phyloP scores from a whole-genome alignment of 805 yeast species.

The Lipomyces yamadae region DNA sequence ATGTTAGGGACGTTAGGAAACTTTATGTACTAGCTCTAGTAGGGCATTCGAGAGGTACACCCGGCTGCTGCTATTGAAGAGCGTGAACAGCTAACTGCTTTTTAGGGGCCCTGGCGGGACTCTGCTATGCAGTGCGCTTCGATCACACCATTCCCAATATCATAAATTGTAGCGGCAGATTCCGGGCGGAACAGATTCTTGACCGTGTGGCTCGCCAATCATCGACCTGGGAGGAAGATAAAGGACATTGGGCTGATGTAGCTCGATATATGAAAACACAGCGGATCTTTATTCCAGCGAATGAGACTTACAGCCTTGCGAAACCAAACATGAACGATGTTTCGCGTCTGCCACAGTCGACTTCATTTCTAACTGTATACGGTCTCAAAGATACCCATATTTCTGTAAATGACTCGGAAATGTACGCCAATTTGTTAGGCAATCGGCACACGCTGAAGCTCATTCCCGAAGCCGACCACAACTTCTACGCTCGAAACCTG shows the following conservation, averaged over 20 bases:
- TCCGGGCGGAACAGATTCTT: slow-evolving; percentile 54
- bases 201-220: slow-evolving; percentile 47
- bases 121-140: slow-evolving; percentile 63
- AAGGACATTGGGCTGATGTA: slow-evolving; percentile 51
- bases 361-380: slow-evolving; percentile 67
- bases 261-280: slow-evolving; percentile 58
- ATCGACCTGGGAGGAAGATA: slow-evolving; percentile 50
- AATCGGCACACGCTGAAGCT: slow-evolving; percentile 61
- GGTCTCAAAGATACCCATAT: slow-evolving; percentile 72
- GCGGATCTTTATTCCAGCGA: slow-evolving; percentile 51
- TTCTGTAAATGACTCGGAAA: slow-evolving; percentile 64
- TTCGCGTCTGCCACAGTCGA: slow-evolving; percentile 51
- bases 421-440: slow-evolving; percentile 61
- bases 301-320: slow-evolving; percentile 59
- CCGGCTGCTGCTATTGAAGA: background rate
- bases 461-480: slow-evolving; percentile 78
- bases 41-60: slow-evolving; percentile 76
- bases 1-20: slow-evolving; percentile 41
- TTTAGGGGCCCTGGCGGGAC: slow-evolving; percentile 61
- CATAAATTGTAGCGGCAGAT: slow-evolving; percentile 77
- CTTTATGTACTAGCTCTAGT: slow-evolving; percentile 62
- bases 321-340: slow-evolving; percentile 54
- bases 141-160: slow-evolving; percentile 63
- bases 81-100: too few species aligned
- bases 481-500: slow-evolving; percentile 61